These are phyloP conservation scores for Trypethelium eluteriae DNA, from an alignment of 495 filamentous ascomycete genomes.

Conservation along the genomic window DNA sequence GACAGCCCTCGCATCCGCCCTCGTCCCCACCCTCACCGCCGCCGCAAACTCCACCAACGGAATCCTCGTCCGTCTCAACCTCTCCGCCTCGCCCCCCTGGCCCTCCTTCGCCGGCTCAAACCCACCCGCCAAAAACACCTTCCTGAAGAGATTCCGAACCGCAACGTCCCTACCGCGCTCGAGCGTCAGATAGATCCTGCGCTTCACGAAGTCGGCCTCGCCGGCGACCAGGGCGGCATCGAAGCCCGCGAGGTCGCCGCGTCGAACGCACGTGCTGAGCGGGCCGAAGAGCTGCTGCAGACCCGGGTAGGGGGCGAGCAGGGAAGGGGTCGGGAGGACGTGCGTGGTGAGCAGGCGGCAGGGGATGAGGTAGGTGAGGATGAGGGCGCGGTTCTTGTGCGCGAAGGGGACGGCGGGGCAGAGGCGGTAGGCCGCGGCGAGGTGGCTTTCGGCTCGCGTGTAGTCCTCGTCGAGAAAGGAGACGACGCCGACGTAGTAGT, in stretches of 20 bases:
- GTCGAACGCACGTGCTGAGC: slow-evolving; percentile 65
- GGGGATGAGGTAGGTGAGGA: slow-evolving; percentile 92
- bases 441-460: slow-evolving; percentile 67
- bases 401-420: slow-evolving; percentile 40
- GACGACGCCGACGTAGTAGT: slow-evolving; percentile 88
- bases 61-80: slow-evolving; percentile 64
- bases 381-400: slow-evolving; percentile 74
- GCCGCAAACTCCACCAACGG: slow-evolving; percentile 71
- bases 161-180: slow-evolving; percentile 88
- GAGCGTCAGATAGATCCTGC: slow-evolving; percentile 90
- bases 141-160: slow-evolving; percentile 79
- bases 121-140: slow-evolving; percentile 76
- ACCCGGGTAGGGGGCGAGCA: slow-evolving; percentile 69
- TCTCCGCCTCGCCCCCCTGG: slow-evolving; percentile 36
- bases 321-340: slow-evolving; percentile 60
- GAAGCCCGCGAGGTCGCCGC: slow-evolving; percentile 74
- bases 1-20: slow-evolving; percentile 23
- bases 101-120: slow-evolving; percentile 66
- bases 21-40: slow-evolving; percentile 48
- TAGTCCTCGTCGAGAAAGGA: slow-evolving; percentile 91
- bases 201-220: slow-evolving; percentile 82
- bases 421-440: slow-evolving; percentile 67
- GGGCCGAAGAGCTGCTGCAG: slow-evolving; percentile 72
- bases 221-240: slow-evolving; percentile 71
- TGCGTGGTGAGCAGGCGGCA: slow-evolving; percentile 83